Base-by-base conservation (phyloP, 805 yeast genomes). In the Cyberlindnera mrakii region DNA sequence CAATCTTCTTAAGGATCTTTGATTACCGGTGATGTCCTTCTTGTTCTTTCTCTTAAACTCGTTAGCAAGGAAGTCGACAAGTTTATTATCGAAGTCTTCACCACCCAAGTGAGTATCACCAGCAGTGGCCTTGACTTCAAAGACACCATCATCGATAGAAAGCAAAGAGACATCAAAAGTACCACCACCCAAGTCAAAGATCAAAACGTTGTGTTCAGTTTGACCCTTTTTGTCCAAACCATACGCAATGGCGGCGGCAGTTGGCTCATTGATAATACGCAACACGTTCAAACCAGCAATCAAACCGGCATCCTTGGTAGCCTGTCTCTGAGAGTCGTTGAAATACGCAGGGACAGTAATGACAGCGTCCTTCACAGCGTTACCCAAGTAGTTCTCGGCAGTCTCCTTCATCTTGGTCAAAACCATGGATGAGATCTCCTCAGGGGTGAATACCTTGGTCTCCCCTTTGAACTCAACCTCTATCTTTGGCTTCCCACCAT, bases 151-250 rank as follows among this genome's bases (percentile, higher is more conserved):
- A 64, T 88, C 96, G 62, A 90, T 90, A 56, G 95, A 79, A 65
- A 90, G 77, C 50, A 90, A 75, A 23, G 97, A 90, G 41, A 90
- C 97, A 86, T 90, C 97, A 74, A 90, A 90, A 62, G 97, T 90
- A 81, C 97, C 97, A 76, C 97, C 97, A 80, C 97, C 97, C 60
- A 90, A 78, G 72, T 89, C 97, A 74, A 88, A 89, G 66, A 89
- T 87, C 64, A 89, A 77, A 46, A 90, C 95, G 66, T 90, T 86
- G 70, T 83, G 85, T 74, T 90, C 96, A 47, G 74, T 77, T 41
- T 74, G 75, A 53, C 81, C 78, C 50, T 68, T 70, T 67, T 71
- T 71, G 51, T 70, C 75, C 59, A 91, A 79, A 77, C 98, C 98
- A 78, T 91, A 91, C 63, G 98, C 98, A 72, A 90, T 87, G 55